Conservation (phyloP, 179 eudicot genomes). For the Amaranthus tricolor region DNA sequence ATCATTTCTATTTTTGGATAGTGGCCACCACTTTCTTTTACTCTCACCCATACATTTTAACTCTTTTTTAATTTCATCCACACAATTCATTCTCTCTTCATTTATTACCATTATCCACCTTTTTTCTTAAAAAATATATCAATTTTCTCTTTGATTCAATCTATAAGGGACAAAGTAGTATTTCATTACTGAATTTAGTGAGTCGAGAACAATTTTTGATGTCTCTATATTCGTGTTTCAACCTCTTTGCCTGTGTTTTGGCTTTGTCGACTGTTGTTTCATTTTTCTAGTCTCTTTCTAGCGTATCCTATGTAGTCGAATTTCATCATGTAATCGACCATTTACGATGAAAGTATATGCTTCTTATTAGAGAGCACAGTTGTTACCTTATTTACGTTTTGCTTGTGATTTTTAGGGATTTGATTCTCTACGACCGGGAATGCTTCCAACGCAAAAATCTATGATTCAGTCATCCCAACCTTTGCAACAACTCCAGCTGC, state of each 20-base stretch:
- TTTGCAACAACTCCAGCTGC: constrained; percentile 33
- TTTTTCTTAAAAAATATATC: too few species aligned
- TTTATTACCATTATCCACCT: too few species aligned
- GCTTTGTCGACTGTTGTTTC: background rate
- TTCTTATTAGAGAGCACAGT: constrained; percentile 1
- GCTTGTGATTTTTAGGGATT: constrained; percentile 26
- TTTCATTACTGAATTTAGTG: background rate
- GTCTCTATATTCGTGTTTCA: constrained; percentile 3
- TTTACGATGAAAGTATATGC: constrained; percentile 11
- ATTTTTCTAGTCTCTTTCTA: background rate
- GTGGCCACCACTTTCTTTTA: too few species aligned
- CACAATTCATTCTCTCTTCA: too few species aligned
- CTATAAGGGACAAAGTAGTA: too few species aligned
- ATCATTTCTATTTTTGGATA: too few species aligned
- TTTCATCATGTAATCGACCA: constrained; percentile 4
- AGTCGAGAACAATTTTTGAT: background rate
- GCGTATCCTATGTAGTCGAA: background rate
- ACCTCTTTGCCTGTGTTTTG: background rate
- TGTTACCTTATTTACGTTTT: constrained; percentile 1
- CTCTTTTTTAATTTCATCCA: too few species aligned
- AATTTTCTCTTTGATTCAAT: too few species aligned
- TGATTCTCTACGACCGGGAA: constrained; percentile 39
- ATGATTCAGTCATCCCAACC: constrained; percentile 48
- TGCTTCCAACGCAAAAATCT: constrained; percentile 38
- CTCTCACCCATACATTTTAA: too few species aligned